Evolutionary conservation across 306 rosid genomes (phyloP).

Genomic region (Cucurbita argyrosperma): DNA sequence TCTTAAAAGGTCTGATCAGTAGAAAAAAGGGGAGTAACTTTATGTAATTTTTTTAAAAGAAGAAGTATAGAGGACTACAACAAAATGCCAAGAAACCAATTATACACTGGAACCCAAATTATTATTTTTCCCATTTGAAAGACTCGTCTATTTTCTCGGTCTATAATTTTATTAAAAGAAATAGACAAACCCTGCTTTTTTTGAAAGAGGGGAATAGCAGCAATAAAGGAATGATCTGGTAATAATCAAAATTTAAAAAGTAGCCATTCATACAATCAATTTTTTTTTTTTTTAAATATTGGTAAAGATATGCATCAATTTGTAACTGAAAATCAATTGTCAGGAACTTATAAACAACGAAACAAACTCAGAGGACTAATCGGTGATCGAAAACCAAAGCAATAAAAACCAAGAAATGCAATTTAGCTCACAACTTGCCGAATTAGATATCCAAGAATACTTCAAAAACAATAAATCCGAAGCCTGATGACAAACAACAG

Average conservation of each 20-base stretch:
- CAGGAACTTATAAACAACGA: neutral
- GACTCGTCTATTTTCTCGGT: neutral
- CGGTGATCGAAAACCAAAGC: neutral
- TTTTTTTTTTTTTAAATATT: neutral
- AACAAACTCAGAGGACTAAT: neutral
- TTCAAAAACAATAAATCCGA: neutral
- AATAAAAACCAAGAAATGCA: neutral
- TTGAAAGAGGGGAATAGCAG: neutral
- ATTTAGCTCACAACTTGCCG: neutral
- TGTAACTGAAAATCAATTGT: neutral
- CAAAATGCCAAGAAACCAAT: neutral
- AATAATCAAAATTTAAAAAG: neutral
- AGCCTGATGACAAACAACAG: neutral
- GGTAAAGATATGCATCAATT: neutral
- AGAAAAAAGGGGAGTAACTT: too few species aligned
- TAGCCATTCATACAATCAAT: neutral
- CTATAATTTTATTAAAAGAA: too few species aligned
- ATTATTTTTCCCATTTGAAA: neutral
- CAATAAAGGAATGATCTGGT: neutral
- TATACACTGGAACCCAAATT: neutral
- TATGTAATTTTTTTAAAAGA: neutral
- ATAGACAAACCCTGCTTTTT: neutral
- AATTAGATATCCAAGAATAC: neutral
- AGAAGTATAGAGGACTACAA: neutral
- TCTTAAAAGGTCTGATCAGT: too few species aligned